These are phyloP conservation scores for Citrus trifoliata DNA, from an alignment of 345 rosid genomes.

Conservation along the genomic window DNA sequence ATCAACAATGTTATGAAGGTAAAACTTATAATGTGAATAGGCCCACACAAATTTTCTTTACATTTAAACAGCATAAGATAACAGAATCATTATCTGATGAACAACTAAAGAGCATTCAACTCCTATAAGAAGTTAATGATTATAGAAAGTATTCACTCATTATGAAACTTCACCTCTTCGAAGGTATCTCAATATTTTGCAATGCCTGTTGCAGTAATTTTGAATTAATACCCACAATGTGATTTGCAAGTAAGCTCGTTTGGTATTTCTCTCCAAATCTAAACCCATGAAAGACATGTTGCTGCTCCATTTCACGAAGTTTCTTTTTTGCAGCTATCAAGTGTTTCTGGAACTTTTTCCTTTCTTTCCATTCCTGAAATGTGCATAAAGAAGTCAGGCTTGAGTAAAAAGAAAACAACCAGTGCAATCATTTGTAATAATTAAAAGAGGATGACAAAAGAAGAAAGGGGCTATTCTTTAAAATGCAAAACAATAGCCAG, in stretches of 20 bases:
- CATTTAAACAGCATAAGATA: not conserved
- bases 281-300: constrained; percentile 84
- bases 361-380: constrained; percentile 90
- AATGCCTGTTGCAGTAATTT: constrained; percentile 76
- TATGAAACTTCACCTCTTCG: constrained; percentile 46
- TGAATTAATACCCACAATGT: constrained; percentile 65
- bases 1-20: not conserved
- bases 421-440: not conserved
- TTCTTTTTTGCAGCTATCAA: constrained; percentile 87
- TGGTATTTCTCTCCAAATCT: constrained; percentile 73
- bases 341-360: constrained; percentile 66
- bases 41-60: not conserved
- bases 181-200: constrained; percentile 44
- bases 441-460: not conserved
- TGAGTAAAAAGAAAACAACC: not conserved
- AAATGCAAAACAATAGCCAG: not conserved
- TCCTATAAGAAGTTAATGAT: not conserved
- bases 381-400: not conserved
- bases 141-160: not conserved
- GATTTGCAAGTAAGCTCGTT: constrained; percentile 59
- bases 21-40: not conserved
- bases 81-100: not conserved
- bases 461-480: not conserved
- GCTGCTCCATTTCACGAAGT: constrained; percentile 73
- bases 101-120: not conserved